Base-by-base conservation (phyloP, 768 basidiomycete genomes). In the Lactifluus echinatus region DNA sequence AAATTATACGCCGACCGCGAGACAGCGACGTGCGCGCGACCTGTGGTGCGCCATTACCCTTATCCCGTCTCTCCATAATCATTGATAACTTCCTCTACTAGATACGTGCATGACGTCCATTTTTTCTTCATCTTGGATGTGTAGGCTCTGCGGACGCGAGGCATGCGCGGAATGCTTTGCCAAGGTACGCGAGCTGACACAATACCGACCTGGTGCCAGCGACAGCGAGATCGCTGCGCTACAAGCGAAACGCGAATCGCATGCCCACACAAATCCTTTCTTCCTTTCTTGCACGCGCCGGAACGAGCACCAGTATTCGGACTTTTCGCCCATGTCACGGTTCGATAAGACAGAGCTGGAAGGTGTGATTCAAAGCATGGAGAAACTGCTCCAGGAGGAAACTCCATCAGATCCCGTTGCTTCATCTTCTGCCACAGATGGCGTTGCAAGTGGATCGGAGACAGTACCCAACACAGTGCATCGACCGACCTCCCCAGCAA, bases 101-200 rank as follows among this genome's bases (percentile, higher is more conserved):
- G 93, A 96, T 70, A 91, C 88, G 2, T 96, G 93, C 70, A 88
- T 91, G 78, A 93, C 91, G 4, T 94, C 93, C 12, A 83, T 95
- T 56, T 95, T 95, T 70, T 86, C 87, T 6, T 84, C 82, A 56
- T 87, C 84, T 29, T 95, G 89, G 83, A 88, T 94, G 80, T 95
- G 93, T 68, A 79, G 87, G n/a, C 67, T 81, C 37, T 97, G 94
- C 68, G 94, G 91, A 4, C 82, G 90, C 10, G 94, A 96, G 70
- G 83, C 88, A 8, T 97, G 94, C 67, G 76, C 83, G 1, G 87
- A 90, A 58, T 96, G 94, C 67, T 89, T 81, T 65, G 74, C 78
- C 26, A 84, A 81, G 62, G 81, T 94, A 51, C 71, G 73, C 54
- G 81, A 83, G 14, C 72, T 87, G 34, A 89, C 85, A 8, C 71